A percentile compares a stretch with the other conserved stretches of the same genome.
Conservation (phyloP, 306 rosid species). For the Geum urbanum region DNA sequence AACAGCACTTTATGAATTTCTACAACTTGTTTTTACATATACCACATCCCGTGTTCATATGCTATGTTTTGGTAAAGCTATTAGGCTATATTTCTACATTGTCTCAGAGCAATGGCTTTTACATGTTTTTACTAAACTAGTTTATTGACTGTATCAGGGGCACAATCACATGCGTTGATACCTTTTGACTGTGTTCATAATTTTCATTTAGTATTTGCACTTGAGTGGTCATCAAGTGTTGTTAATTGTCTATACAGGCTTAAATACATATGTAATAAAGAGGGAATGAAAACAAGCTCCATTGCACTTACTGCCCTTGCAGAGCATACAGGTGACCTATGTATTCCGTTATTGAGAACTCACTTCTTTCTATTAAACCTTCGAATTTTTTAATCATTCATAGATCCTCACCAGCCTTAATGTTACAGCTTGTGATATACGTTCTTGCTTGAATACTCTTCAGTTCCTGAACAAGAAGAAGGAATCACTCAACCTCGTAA, state of each 20-base stretch:
- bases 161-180: background rate
- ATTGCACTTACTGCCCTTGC: constrained; percentile 80
- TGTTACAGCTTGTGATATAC: constrained; percentile 83
- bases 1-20: too few species aligned
- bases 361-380: background rate
- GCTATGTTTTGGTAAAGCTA: background rate
- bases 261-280: constrained; percentile 85
- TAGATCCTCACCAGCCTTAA: constrained; percentile 2
- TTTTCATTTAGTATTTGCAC: constrained; percentile 12
- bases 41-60: background rate
- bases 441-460: constrained; percentile 94
- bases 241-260: constrained; percentile 42
- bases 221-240: constrained; percentile 12
- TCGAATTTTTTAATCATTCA: constrained; percentile 20
- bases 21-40: background rate
- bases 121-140: background rate
- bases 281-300: constrained; percentile 73
- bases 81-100: background rate
- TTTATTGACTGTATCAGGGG: background rate
- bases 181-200: constrained; percentile 6
- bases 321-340: constrained; percentile 66
- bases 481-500: constrained; percentile 74
- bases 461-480: constrained; percentile 87
- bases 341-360: constrained; percentile 6
- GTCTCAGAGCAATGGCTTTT: too few species aligned